Conservation (phyloP, 768 basidiomycete genomes). For the Mycena pura region DNA sequence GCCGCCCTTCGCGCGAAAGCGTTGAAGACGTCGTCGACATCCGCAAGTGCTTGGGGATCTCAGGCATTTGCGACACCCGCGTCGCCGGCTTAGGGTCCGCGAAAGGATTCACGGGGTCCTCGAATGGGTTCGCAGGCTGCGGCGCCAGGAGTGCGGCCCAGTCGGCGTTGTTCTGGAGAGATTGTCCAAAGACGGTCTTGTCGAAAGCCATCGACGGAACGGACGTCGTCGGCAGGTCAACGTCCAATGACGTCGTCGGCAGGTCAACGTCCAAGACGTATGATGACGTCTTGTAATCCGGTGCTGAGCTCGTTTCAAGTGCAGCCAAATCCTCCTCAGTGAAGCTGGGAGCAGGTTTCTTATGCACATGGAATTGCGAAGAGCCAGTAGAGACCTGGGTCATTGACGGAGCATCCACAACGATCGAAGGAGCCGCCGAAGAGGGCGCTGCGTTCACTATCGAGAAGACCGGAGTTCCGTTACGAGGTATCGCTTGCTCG, state of each 20-base stretch:
- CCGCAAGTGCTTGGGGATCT: slow-evolving; percentile 21
- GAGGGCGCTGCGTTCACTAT: slow-evolving; percentile 11
- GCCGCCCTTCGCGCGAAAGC: slow-evolving; percentile 15
- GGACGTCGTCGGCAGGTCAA: slow-evolving; percentile 16
- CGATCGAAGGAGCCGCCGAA: slow-evolving; percentile 16
- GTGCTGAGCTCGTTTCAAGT: neutral
- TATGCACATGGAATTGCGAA: slow-evolving; percentile 5
- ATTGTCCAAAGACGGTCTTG: slow-evolving; percentile 13
- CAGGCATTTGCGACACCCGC: slow-evolving; percentile 26
- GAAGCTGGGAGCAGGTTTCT: slow-evolving; percentile 16
- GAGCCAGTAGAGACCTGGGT: neutral
- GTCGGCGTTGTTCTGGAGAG: slow-evolving; percentile 20
- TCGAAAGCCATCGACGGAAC: slow-evolving; percentile 20
- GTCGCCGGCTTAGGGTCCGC: slow-evolving; percentile 20
- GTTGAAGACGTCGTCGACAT: slow-evolving; percentile 26
- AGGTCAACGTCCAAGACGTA: slow-evolving; percentile 15
- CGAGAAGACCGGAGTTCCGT: slow-evolving; percentile 16
- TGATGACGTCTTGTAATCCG: slow-evolving; percentile 6
- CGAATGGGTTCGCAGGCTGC: slow-evolving; percentile 26
- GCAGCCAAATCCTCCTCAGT: neutral
- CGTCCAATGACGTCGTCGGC: neutral
- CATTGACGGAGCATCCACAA: slow-evolving; percentile 8
- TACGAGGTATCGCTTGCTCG: slow-evolving; percentile 7
- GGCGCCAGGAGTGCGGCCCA: slow-evolving; percentile 19
- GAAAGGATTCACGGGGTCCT: slow-evolving; percentile 25